phyloP scores from a whole-genome alignment of 257 asterid genomes.

The Ophiorrhiza pumila region DNA sequence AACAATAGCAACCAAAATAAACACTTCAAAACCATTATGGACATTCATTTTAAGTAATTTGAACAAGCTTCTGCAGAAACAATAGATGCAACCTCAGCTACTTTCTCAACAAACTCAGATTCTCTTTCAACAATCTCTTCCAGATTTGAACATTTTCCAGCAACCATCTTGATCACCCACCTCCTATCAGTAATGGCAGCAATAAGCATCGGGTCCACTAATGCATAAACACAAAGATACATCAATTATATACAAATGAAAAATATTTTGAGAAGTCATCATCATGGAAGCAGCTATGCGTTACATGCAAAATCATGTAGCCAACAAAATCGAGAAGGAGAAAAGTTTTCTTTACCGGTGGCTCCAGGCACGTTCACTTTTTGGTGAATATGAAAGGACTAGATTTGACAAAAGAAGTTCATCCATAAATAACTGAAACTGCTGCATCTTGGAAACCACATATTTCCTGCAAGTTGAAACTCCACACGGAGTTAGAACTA shows the following conservation, averaged over 20 bases:
- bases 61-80: no score
- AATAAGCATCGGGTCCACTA: slow-evolving; percentile 21
- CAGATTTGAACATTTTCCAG: slow-evolving; percentile 54
- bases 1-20: slow-evolving; percentile 25
- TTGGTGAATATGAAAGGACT: slow-evolving; percentile 77
- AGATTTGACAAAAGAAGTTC: slow-evolving; percentile 67
- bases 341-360: slow-evolving; percentile 53
- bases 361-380: slow-evolving; percentile 96
- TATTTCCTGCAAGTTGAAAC: slow-evolving; percentile 53
- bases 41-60: not conserved
- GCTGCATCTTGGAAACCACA: slow-evolving; percentile 50
- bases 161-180: slow-evolving; percentile 90
- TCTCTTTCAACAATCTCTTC: slow-evolving; percentile 73
- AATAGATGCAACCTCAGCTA: slow-evolving; percentile 78
- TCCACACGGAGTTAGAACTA: not conserved
- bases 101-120: slow-evolving; percentile 63
- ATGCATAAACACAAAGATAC: not conserved
- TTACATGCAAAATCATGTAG: not conserved
- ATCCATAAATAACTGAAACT: slow-evolving; percentile 43
- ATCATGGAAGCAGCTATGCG: not conserved
- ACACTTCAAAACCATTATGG: not conserved
- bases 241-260: not conserved
- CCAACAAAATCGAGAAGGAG: slow-evolving; percentile 6
- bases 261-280: not conserved
- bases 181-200: slow-evolving; percentile 57